Base-by-base conservation (phyloP, 768 basidiomycete genomes). In the Naganishia vaughanmartiniae region DNA sequence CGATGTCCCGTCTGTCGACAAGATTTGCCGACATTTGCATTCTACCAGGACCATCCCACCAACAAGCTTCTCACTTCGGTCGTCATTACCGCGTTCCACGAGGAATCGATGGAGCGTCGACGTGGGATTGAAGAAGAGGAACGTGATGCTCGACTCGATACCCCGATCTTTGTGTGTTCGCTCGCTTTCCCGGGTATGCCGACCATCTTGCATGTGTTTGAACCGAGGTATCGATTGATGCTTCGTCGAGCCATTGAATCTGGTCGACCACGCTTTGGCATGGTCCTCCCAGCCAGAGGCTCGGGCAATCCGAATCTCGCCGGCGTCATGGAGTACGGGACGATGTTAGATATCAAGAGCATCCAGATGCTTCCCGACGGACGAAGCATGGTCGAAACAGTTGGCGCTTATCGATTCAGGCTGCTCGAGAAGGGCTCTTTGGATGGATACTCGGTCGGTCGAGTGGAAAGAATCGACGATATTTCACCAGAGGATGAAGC, bases 221-320 rank as follows among this genome's bases (percentile, higher is more conserved):
- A 98, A 80, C 95, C 95, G 0, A 86, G 89, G 75, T 94, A 97
- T 80, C 89, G 95, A 9, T 85, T 98, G 63, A 97, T 98, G 95
- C 89, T 98, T 66, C 90, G 95, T 28, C 88, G 95, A n/a, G 93
- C 90, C 79, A 88, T 97, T 69, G 89, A 92, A 75, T 87, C 85
- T 19, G 84, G 86, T 5, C 83, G 83, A 53, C 91, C 91, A n/a
- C 84, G 85, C 28, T 96, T 98, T 81, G 95, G 95, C 45, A 97
- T 97, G 91, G 86, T 96, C 76, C 88, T 95, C 83, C 88, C 90
- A 17, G 84, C 86, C 3, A 81, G 84, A 33, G 76, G 74, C 0
- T 65, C 74, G 0, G 78, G 83, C 28, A 70, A 69, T 51, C 81
- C 83, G 0, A 78, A 72, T 81, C 82, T 76, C 58, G 85, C 71